Base-by-base conservation (phyloP, 176 grass and related monocot species). In the Calamus simplicifolius region DNA sequence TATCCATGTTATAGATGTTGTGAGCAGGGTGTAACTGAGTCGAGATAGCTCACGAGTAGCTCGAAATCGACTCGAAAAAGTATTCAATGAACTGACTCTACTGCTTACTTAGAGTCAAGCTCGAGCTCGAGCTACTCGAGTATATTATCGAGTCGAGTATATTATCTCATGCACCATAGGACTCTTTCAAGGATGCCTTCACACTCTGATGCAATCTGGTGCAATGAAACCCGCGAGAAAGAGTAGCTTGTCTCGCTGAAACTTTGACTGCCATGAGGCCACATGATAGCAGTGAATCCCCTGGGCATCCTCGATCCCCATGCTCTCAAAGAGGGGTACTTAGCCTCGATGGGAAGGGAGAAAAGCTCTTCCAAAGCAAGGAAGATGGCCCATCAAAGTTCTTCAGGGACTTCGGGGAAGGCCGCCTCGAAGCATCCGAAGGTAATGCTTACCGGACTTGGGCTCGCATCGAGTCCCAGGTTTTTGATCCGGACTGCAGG, bases 351-450 rank as follows among this genome's bases (percentile, higher is more conserved):
- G 15, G 85, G 78, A 25, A 95, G 89, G 1, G 71, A 25, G 59
- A 95, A 85, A 29, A 95, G 89, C 43, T 77, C 75, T 26, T 18
- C 58, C 16, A 85, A 54, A 51, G 75, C 75, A 23, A 16, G 31
- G 72, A 85, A 95, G 43, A 87, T 66, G 19, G 31, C 55, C 18
- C 38, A 48, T 15, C 67, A 69, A 15, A 61, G 74, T 26, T 59
- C 68, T 4, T 70, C 57, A 6, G 67, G 5, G 25, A 75, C 65
- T 3, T 60, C 14, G 18, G 81, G 71, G 85, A 79, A 95, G 7
- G 50, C 56, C 19, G 72, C 85, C 19, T 82, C 81, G 70, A 95
- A 88, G 62, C 71, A 88, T 25, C 84, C 84, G 55, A 28, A 38
- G 5, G 64, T 52, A 84, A 73, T 15, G 83, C 88, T 3, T 74